Percentiles rank a stretch among this genome's conserved stretches.
These are phyloP conservation scores for Cadophora sp. DNA, from an alignment of 2,329 filamentous ascomycete species.

Conservation along the genomic window DNA sequence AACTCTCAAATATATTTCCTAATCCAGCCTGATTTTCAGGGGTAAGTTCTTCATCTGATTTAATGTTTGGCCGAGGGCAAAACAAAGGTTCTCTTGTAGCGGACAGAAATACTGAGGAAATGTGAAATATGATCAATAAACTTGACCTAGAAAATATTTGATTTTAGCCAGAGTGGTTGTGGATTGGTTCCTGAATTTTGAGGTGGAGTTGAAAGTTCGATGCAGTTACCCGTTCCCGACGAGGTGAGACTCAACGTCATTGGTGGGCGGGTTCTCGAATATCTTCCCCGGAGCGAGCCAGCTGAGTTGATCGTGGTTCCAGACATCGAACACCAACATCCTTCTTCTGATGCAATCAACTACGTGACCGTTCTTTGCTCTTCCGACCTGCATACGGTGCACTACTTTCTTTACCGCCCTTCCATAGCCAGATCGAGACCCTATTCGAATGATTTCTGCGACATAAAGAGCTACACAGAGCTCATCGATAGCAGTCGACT, in stretches of 20 bases:
- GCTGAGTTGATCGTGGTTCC: conserved; percentile 1
- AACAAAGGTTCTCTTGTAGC: too few species aligned
- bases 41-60: too few species aligned
- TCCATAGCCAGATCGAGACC: not conserved
- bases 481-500: not conserved
- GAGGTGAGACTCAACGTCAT: conserved; percentile 1
- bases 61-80: too few species aligned
- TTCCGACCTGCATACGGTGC: conserved; percentile 3
- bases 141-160: too few species aligned
- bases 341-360: not conserved
- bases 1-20: too few species aligned
- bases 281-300: conserved; percentile 6
- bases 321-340: not conserved
- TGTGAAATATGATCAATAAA: too few species aligned
- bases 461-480: conserved; percentile 9
- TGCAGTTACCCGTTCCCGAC: not conserved
- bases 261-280: not conserved
- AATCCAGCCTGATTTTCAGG: too few species aligned
- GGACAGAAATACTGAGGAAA: too few species aligned
- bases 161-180: too few species aligned
- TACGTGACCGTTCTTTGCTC: conserved; percentile 3
- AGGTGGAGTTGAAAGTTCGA: too few species aligned
- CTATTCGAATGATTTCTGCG: conserved; percentile 12
- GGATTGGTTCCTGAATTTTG: too few species aligned
- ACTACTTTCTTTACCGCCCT: conserved; percentile 13